Base-by-base conservation (phyloP, 306 rosid genomes). In the Dryas octopetala region DNA sequence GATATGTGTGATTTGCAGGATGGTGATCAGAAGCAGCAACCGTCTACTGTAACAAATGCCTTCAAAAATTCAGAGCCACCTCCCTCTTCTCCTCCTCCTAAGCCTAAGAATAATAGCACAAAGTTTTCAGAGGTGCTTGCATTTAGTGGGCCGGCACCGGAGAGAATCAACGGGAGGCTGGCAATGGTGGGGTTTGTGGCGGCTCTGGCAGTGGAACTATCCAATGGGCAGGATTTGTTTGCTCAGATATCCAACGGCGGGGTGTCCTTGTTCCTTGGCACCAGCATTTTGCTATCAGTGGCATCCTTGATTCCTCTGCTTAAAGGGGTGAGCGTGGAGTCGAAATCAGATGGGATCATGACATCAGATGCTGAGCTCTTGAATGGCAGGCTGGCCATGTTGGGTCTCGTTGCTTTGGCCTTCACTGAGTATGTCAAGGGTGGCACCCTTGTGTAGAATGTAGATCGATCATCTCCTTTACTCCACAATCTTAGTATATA, bases 171-270 rank as follows among this genome's bases (percentile, higher is more conserved):
- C 53, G 89, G 92, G 15, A 76, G 92, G 63, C 69, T 89, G 14
- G 94, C 94, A 7, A 91, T 89, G 91, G 77, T 85, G 16, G 93
- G 89, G 0, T 91, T 91, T 52, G 91, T 87, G 0, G 77, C 89
- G 0, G 97, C 94, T 16, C 23, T 89, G 4, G 91, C 77, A 32
- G 85, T 84, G 58, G 97, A 91, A 44, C 17, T 81, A n/a, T 76
- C 84, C 0, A 89, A 76, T 5, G 94, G 94, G 0, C 79, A 91
- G 68, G 90, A 84, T 57, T 75, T 91, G 40, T 69, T 75, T 4
- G 76, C 84, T 0, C 93, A 89, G 17, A 70, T 91, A 50, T 79
- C 85, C 0, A 55, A 89, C 47, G 97, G 91, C 28, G 92, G 97
- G 1, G 52, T 89, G 0, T 59, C 85, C 40, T 89, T 86, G 91